Evolutionary conservation across 1,284 basidiomycete genomes (phyloP).

Genomic region (Leucoagaricus sp.): DNA sequence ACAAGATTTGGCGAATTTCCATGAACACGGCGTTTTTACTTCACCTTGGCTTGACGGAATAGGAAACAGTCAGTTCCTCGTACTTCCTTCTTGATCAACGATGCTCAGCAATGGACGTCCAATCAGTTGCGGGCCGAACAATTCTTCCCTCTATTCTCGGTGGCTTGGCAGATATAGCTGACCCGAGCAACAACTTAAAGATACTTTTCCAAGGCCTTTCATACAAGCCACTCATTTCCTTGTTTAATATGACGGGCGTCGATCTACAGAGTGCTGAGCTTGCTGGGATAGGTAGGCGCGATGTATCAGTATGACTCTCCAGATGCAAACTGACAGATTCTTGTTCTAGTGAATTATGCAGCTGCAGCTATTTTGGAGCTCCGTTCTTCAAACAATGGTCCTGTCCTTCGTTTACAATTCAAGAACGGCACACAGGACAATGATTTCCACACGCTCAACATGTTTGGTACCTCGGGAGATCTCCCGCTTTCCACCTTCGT

Average conservation of each 20-base stretch:
- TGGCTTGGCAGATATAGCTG: slow-evolving; percentile 62
- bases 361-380: slow-evolving; percentile 73
- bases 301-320: slow-evolving; percentile 22
- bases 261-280: slow-evolving; percentile 53
- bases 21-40: slow-evolving; percentile 75
- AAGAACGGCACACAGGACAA: slow-evolving; percentile 70
- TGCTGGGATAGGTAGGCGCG: slow-evolving; percentile 60
- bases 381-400: slow-evolving; percentile 46
- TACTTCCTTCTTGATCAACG: too few relatives aligned
- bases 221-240: slow-evolving; percentile 83
- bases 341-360: slow-evolving; percentile 67
- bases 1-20: slow-evolving; percentile 70
- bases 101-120: too few relatives aligned
- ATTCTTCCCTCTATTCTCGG: slow-evolving; percentile 64
- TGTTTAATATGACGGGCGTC: slow-evolving; percentile 77
- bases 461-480: slow-evolving; percentile 62
- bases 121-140: slow-evolving; percentile 68
- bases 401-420: slow-evolving; percentile 74
- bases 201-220: slow-evolving; percentile 66
- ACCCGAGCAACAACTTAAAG: slow-evolving; percentile 62
- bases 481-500: slow-evolving; percentile 60
- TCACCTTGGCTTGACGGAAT: slow-evolving; percentile 56
- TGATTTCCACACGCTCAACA: slow-evolving; percentile 57
- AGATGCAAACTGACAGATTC: slow-evolving; percentile 21
- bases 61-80: slow-evolving; percentile 60